phyloP scores from a whole-genome alignment of 1,139 yeast genomes.

The Ogataea hybrid region DNA sequence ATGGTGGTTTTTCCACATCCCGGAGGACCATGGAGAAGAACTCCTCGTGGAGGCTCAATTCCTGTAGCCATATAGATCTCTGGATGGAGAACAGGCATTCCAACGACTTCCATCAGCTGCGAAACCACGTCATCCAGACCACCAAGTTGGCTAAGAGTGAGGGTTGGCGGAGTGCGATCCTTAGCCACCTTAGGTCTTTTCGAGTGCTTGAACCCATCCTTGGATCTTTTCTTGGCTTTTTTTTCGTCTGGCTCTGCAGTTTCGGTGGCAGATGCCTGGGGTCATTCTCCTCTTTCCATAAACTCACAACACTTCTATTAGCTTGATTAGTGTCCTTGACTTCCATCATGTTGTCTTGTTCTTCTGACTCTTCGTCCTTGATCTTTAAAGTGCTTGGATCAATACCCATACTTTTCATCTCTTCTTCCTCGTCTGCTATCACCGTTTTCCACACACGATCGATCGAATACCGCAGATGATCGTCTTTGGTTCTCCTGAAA shows the following conservation, averaged over 20 bases:
- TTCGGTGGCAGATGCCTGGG: conserved; percentile 23
- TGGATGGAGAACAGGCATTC: conserved; percentile 89
- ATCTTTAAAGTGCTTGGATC: conserved; percentile 31
- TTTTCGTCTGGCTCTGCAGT: conserved; percentile 21
- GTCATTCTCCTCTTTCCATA: conserved; percentile 51
- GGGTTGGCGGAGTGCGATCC: conserved; percentile 71
- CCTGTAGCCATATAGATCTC: conserved; percentile 87
- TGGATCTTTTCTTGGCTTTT: conserved; percentile 35
- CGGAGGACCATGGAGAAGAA: conserved; percentile 93
- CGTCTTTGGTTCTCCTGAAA: conserved; percentile 64
- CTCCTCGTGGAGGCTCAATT: conserved; percentile 97
- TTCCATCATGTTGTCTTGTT: conserved; percentile 53
- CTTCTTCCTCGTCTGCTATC: conserved; percentile 32
- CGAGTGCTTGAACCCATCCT: conserved; percentile 30
- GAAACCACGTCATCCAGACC: conserved; percentile 84
- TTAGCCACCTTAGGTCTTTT: conserved; percentile 43
- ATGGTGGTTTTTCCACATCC: conserved; percentile 98
- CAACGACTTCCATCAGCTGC: conserved; percentile 85
- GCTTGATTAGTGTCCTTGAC: conserved; percentile 59
- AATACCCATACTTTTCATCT: conserved; percentile 26
- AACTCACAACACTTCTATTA: conserved; percentile 71
- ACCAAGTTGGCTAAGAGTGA: conserved; percentile 71
- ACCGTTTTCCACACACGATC: conserved; percentile 38
- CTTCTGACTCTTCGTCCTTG: conserved; percentile 43
- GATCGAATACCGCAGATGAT: conserved; percentile 41